Evolutionary conservation across 805 yeast species (phyloP), one percentile per base, ranked within the genome.

Genomic region (Pichia cabralensis): DNA sequence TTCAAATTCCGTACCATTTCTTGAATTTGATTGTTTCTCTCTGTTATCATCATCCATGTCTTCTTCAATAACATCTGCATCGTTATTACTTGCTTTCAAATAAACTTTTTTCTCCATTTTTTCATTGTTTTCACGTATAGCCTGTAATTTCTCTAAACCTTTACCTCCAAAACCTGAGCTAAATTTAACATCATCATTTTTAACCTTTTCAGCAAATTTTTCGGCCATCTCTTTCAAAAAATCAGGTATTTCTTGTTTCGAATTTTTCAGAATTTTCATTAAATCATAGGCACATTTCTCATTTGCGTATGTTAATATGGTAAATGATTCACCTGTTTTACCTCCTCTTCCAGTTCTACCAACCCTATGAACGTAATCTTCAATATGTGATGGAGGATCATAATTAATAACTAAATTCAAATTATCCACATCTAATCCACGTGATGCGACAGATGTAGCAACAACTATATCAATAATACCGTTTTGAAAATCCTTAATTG

Each of bases 261-360:
- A 70, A 22, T 78, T 47, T 32, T 68, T 66, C 53, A 82, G 62
- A 0, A 94, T 84, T 41, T 74, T 74, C 0, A 80, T 73, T 13
- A 86, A 64, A 50, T 81, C 94, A 15, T 67, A 58, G 1, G 85
- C 82, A 13, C 71, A 65, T 35, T 79, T 61, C 25, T 69, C 79
- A 48, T 86, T 86, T 15, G 60, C 59, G 0, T 69, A 60, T 1
- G 76, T 61, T 5, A 92, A 62, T 43, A 89, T 71, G 0, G 96
- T 81, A 4, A 85, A 63, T n/a, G 65, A 71, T 50, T 59, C 62
- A 3, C 98, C 98, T 3, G 58, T 60, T 23, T 68, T 67, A 1
- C 92, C 92, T 2, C 96, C 97, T 40, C 98, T 66, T 0, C 96
- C 98, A 0, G 98, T 92, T 38, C 98, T 65, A 0, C 98, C 98